Percentiles rank a stretch among this genome's conserved stretches.
Conservation (phyloP, 2,329 filamentous ascomycete species). For the Tolypocladium endophyticum region DNA sequence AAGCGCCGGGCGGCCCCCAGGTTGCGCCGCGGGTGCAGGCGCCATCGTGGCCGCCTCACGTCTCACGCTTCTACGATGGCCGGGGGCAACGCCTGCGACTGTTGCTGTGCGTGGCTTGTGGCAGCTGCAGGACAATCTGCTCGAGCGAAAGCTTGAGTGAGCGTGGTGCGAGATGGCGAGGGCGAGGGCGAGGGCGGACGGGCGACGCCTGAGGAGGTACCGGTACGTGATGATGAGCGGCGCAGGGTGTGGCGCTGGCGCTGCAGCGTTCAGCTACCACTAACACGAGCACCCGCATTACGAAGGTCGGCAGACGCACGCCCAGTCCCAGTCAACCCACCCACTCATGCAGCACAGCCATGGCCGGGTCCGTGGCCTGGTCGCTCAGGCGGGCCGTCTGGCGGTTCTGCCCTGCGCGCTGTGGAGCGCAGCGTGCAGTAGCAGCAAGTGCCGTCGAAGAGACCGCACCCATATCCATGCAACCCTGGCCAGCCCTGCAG, state of each 20-base stretch:
- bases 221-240: background rate
- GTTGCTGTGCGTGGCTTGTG: background rate
- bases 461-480: background rate
- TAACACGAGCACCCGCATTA: no score
- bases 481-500: background rate
- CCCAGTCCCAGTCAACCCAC: background rate
- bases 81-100: background rate
- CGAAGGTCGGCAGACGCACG: background rate
- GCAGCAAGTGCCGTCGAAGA: constrained; percentile 1
- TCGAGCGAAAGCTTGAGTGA: background rate
- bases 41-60: background rate
- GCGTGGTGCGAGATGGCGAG: background rate
- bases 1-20: constrained; percentile 2
- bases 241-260: constrained; percentile 2
- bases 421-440: constrained; percentile 2
- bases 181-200: background rate
- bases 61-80: background rate
- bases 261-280: constrained; percentile 5
- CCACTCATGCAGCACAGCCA: constrained; percentile 3
- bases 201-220: background rate
- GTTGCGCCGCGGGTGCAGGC: background rate
- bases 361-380: background rate
- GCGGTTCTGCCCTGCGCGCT: background rate
- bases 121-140: background rate
- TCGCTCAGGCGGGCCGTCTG: background rate